phyloP scores from a whole-genome alignment of 1,284 basidiomycete species.

The Puccinia hordei region DNA sequence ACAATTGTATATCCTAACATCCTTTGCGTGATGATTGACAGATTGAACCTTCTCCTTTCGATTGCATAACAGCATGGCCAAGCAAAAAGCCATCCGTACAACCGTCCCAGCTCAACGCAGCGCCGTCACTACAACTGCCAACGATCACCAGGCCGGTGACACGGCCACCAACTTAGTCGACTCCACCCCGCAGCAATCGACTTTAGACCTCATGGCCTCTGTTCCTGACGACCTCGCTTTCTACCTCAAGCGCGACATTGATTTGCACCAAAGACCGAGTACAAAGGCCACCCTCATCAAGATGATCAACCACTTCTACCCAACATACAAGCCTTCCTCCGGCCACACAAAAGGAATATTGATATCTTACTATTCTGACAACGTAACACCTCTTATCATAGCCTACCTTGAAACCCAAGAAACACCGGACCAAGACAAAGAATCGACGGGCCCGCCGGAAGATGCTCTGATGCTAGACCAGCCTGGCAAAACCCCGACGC shows the following conservation, averaged over 20 bases:
- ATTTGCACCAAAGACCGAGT: not conserved
- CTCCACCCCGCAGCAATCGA: too few relatives aligned
- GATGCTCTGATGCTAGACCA: too few relatives aligned
- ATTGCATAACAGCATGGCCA: too few relatives aligned
- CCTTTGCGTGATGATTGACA: too few relatives aligned
- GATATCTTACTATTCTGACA: not conserved
- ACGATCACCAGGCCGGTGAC: too few relatives aligned
- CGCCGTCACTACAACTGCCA: too few relatives aligned
- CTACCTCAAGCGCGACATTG: not conserved
- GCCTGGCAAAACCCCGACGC: not conserved
- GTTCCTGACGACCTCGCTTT: not conserved
- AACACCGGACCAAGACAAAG: not conserved
- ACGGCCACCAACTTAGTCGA: too few relatives aligned
- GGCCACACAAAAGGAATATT: not conserved
- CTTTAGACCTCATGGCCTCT: not conserved
- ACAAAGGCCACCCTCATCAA: not conserved
- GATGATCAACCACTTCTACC: not conserved
- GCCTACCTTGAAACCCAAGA: not conserved
- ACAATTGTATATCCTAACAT: too few relatives aligned
- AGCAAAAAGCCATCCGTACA: too few relatives aligned
- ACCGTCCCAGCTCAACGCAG: too few relatives aligned
- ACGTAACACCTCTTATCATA: not conserved
- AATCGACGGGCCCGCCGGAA: not conserved
- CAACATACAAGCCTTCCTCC: not conserved
- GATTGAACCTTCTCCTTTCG: too few relatives aligned